These are phyloP conservation scores for Penicillium carneum DNA, from an alignment of 2,329 filamentous ascomycete species.

Conservation along the genomic window DNA sequence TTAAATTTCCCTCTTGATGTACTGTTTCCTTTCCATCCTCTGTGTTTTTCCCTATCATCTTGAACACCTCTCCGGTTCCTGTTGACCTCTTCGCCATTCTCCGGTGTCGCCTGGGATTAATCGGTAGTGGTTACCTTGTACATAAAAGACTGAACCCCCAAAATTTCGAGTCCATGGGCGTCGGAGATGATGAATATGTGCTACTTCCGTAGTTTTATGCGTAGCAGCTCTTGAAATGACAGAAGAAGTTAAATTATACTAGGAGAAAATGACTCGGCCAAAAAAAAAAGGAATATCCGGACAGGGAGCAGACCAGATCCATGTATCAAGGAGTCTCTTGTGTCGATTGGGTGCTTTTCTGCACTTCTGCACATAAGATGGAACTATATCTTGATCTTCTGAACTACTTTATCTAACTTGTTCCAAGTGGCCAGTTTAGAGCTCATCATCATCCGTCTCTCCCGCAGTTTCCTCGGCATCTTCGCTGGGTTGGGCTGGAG, in stretches of 20 bases:
- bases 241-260: neutral
- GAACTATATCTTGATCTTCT: neutral
- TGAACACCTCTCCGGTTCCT: conserved; percentile 34
- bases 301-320: too few relatives aligned
- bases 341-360: neutral
- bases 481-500: conserved; percentile 17
- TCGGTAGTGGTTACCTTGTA: conserved; percentile 45
- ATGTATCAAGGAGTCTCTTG: neutral
- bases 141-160: conserved; percentile 44
- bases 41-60: conserved; percentile 36
- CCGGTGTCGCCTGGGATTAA: conserved; percentile 35
- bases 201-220: conserved; percentile 6
- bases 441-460: conserved; percentile 54
- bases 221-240: neutral
- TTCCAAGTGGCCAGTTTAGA: conserved; percentile 33
- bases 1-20: conserved; percentile 40
- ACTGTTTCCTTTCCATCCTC: conserved; percentile 34
- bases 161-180: conserved; percentile 34
- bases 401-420: neutral
- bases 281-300: too few relatives aligned
- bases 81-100: conserved; percentile 36
- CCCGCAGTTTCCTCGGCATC: conserved; percentile 41
- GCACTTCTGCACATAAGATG: neutral
- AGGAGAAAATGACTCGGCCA: too few relatives aligned
- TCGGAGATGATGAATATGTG: conserved; percentile 22